phyloP scores from a whole-genome alignment of 805 yeast genomes.

The Candida railenensis region DNA sequence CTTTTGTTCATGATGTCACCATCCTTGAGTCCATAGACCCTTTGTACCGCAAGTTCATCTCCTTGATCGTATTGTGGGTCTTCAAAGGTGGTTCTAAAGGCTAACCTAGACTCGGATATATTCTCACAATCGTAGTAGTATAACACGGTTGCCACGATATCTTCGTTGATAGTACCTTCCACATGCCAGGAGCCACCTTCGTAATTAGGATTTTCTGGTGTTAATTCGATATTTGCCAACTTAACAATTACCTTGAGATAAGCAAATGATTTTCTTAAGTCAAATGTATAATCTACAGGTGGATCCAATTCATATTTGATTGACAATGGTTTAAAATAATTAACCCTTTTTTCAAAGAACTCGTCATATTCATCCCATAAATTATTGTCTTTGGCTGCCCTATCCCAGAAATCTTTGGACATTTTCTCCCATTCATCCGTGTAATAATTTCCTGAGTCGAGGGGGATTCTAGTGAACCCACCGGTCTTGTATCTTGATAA shows the following conservation, averaged over 20 bases:
- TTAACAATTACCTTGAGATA: conserved; percentile 37
- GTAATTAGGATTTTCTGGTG: conserved; percentile 39
- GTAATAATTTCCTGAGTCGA: conserved; percentile 15
- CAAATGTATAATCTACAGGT: conserved; percentile 8
- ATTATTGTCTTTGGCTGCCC: conserved; percentile 6
- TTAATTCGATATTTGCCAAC: conserved; percentile 39
- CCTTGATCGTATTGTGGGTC: conserved; percentile 36
- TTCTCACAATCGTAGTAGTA: conserved; percentile 43
- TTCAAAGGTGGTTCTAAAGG: conserved; percentile 27
- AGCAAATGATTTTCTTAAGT: conserved; percentile 13
- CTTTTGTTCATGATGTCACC: conserved; percentile 21
- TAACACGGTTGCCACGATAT: conserved; percentile 39
- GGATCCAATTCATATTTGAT: not conserved
- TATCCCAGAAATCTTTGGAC: conserved; percentile 3
- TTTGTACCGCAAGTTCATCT: conserved; percentile 22
- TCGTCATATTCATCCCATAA: not conserved
- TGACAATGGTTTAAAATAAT: not conserved
- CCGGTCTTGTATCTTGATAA: conserved; percentile 23
- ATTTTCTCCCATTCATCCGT: conserved; percentile 12
- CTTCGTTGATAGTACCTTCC: conserved; percentile 41
- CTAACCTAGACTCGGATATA: conserved; percentile 30
- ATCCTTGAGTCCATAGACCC: conserved; percentile 29
- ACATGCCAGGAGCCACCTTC: conserved; percentile 45
- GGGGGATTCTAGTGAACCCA: conserved; percentile 12
- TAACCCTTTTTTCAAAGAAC: not conserved